Evolutionary conservation across 2,329 filamentous ascomycete species (phyloP).

Genomic region (Cercospora brassicicola): DNA sequence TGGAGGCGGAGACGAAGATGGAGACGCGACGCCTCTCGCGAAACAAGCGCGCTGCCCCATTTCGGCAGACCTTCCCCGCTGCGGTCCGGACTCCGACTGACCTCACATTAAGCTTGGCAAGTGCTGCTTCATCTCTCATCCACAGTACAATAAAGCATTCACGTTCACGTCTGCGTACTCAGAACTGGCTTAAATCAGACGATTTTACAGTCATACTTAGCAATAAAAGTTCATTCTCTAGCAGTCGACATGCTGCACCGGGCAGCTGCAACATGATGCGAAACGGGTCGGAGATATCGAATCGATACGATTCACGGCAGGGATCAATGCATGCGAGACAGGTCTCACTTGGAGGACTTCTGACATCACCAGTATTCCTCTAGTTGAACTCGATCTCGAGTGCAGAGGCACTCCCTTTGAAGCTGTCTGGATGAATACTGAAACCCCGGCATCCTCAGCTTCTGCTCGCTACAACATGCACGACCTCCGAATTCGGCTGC

Average conservation of each 20-base stretch:
- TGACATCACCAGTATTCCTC: neutral
- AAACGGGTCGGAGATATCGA: neutral
- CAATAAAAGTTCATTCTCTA: too few species aligned
- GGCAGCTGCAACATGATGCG: neutral
- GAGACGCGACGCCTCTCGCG: neutral
- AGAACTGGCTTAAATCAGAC: too few species aligned
- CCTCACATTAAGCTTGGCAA: neutral
- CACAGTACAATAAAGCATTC: too few species aligned
- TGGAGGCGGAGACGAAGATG: neutral
- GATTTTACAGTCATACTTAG: neutral
- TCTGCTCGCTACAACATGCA: slow-evolving; percentile 42
- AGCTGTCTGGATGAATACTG: neutral
- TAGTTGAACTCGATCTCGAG: neutral
- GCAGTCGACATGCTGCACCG: too few species aligned
- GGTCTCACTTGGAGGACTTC: neutral
- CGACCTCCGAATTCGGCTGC: slow-evolving; percentile 51
- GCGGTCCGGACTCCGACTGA: neutral
- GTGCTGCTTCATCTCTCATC: neutral
- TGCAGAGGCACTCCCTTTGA: neutral
- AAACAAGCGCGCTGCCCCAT: slow-evolving; percentile 1
- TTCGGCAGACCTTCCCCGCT: neutral
- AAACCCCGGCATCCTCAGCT: neutral
- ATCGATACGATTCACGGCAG: neutral
- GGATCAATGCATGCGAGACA: neutral
- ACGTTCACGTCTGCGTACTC: too few species aligned